phyloP scores from a whole-genome alignment of 306 rosid genomes.

The Gillenia trifoliata region DNA sequence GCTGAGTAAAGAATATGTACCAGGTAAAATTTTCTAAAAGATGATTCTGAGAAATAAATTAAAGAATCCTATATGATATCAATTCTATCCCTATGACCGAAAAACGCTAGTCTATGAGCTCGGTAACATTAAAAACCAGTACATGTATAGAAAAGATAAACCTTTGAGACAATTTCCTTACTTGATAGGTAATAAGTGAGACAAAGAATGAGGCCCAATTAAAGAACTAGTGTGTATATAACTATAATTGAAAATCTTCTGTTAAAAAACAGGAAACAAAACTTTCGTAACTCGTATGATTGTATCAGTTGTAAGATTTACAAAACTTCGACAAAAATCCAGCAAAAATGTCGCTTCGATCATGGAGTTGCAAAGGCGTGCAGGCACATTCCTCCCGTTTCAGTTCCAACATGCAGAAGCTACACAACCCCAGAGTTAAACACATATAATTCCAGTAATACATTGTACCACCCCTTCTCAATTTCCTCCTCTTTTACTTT shows the following conservation, averaged over 20 bases:
- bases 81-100: background rate
- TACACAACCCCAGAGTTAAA: conserved; percentile 42
- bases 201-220: background rate
- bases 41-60: background rate
- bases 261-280: background rate
- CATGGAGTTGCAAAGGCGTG: background rate
- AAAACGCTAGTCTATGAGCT: background rate
- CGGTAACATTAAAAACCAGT: background rate
- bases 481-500: conserved; percentile 71
- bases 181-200: background rate
- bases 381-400: background rate
- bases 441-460: conserved; percentile 57
- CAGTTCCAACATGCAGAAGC: background rate
- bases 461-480: conserved; percentile 77
- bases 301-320: background rate
- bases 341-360: background rate
- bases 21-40: background rate
- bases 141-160: background rate
- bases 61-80: background rate
- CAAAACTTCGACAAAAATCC: background rate
- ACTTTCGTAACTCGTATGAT: background rate
- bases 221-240: background rate
- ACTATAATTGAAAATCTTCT: background rate
- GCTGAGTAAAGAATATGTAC: too few relatives aligned
- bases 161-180: background rate